A percentile compares a stretch with the other conserved stretches of the same genome.
These are phyloP conservation scores for Penicillium robsamsonii DNA, from an alignment of 495 filamentous ascomycete genomes.

Conservation along the genomic window DNA sequence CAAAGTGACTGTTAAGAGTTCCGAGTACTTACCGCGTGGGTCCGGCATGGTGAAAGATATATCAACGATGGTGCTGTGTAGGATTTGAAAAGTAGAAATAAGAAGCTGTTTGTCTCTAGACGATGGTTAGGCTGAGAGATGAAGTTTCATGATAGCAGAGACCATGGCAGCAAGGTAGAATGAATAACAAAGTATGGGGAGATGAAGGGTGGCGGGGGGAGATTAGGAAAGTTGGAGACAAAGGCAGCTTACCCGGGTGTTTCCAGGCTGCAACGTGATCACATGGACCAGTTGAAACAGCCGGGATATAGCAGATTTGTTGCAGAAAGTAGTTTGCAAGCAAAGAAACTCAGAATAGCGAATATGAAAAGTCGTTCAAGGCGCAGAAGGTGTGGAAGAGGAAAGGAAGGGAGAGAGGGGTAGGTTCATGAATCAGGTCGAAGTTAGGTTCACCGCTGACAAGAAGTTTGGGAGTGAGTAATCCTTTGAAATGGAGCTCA, in stretches of 20 bases:
- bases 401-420: slow-evolving; percentile 27
- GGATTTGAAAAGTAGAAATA: background rate
- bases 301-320: background rate
- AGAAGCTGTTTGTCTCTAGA: background rate
- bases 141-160: background rate
- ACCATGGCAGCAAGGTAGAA: background rate
- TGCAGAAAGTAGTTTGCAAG: background rate
- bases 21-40: slow-evolving; percentile 11
- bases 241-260: slow-evolving; percentile 12
- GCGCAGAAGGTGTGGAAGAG: slow-evolving; percentile 4
- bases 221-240: slow-evolving; percentile 12
- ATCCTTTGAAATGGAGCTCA: background rate
- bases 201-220: slow-evolving; percentile 12
- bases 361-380: background rate
- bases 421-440: slow-evolving; percentile 30
- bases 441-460: slow-evolving; percentile 15
- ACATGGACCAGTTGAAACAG: background rate
- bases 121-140: background rate
- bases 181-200: background rate
- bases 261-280: slow-evolving; percentile 9
- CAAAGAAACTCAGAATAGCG: background rate
- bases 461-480: background rate
- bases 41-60: slow-evolving; percentile 31
- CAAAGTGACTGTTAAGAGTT: background rate
- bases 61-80: background rate